A percentile compares a stretch with the other conserved stretches of the same genome.
These are phyloP conservation scores for Gymnopilus dilepis DNA, from an alignment of 768 basidiomycete species.

Conservation along the genomic window DNA sequence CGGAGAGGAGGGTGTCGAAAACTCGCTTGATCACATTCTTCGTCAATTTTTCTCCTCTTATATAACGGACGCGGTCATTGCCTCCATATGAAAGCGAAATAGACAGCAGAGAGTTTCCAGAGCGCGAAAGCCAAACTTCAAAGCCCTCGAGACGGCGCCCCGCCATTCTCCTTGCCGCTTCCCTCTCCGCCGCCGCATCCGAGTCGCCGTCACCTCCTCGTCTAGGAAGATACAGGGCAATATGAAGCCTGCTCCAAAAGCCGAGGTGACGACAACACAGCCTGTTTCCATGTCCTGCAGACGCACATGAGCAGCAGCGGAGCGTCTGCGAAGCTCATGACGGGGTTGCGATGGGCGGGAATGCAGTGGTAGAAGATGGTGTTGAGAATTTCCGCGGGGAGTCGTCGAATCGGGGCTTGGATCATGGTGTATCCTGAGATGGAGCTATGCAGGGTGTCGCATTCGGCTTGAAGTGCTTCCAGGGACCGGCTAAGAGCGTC, in stretches of 20 bases:
- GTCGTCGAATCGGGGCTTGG: background rate
- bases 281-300: background rate
- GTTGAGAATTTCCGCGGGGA: background rate
- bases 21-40: background rate
- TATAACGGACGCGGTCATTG: no score
- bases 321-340: background rate
- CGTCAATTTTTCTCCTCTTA: no score
- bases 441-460: background rate
- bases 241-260: constrained; percentile 5
- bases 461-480: background rate
- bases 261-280: constrained; percentile 2
- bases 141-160: no score
- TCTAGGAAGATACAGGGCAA: background rate
- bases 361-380: constrained; percentile 7
- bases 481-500: background rate
- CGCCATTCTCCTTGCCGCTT: no score
- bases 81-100: background rate
- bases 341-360: background rate
- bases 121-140: background rate
- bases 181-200: no score
- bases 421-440: background rate
- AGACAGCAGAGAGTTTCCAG: background rate
- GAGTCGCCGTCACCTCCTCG: no score
- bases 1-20: background rate
- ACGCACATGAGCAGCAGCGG: constrained; percentile 4